phyloP scores from a whole-genome alignment of 78 protist genomes.

The Blattamonas nauphoetae region DNA sequence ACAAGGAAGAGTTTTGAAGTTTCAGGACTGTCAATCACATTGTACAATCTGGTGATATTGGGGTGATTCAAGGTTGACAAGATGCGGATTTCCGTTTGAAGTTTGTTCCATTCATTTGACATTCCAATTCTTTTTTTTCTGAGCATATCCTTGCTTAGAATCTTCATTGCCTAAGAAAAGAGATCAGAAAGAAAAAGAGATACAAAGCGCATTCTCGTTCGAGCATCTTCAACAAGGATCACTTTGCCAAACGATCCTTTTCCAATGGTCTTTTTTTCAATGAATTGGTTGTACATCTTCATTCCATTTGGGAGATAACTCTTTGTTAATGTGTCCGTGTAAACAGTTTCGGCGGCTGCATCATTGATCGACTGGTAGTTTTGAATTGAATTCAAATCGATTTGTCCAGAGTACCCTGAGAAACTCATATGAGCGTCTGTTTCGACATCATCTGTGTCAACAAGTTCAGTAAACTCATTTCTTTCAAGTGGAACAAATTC shows the following conservation, averaged over 20 bases:
- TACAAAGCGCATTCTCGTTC: background rate
- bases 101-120: background rate
- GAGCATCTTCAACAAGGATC: background rate
- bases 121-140: background rate
- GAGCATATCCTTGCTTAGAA: background rate
- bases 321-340: background rate
- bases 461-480: background rate
- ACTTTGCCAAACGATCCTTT: background rate
- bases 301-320: background rate
- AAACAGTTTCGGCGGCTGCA: background rate
- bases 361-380: background rate
- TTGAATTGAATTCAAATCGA: background rate
- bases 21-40: background rate
- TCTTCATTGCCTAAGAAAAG: background rate
- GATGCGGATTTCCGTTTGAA: background rate
- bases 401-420: background rate
- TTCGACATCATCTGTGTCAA: background rate
- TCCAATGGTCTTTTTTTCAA: background rate
- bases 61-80: background rate
- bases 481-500: background rate
- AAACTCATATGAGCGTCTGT: background rate
- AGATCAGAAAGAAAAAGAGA: background rate
- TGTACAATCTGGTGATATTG: background rate
- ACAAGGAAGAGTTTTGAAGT: background rate
- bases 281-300: background rate